Base-by-base conservation (phyloP, 371 early-diverging fungal species). In the Lichtheimia corymbifera region DNA sequence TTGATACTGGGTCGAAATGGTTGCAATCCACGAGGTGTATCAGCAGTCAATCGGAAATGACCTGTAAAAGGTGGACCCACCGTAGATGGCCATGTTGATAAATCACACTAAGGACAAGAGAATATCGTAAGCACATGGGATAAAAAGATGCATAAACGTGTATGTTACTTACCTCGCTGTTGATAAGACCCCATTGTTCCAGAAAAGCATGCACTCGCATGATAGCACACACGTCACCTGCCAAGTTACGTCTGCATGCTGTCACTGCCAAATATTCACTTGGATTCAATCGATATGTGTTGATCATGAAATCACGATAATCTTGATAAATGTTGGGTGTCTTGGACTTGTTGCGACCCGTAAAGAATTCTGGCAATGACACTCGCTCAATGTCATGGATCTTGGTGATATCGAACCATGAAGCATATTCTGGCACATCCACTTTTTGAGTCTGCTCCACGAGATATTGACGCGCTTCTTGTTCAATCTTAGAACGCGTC, bases 141-240 rank as follows among this genome's bases (percentile, higher is more conserved):
- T 35, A 35, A 9, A 35, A 11, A 2, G 1, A 35, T 9, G 9
- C 2, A 35, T 35, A 35, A 9, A 35, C 14, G 18, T 17, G 11
- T 51, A 57, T 22, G 1, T 22, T 22, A 22, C 55, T 61, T 75
- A 95, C 96, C 85, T 98, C 95, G 72, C 94, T 95, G 79, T 99
- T 99, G 68, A 99, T 96, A 43, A 99, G 80, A 2, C 99, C 99
- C 99, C 99, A 99, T 73, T 98, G 98, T 74, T 99, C 99, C 52
- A 98, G 76, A 68, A 99, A 98, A 5, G 97, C 93, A 78, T 98
- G 98, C 1, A 99, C 96, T 25, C 97, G 83, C 74, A 98, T 93
- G 62, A 99, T 95, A 14, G 96, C 92, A 68, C 97, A 96, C 4
- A 99, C 97, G 82, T 99, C 99, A 30, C 97, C 97, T 1, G 97